These are phyloP conservation scores for Luzula sylvatica DNA, from an alignment of 176 grass and related monocot species.

Conservation along the genomic window DNA sequence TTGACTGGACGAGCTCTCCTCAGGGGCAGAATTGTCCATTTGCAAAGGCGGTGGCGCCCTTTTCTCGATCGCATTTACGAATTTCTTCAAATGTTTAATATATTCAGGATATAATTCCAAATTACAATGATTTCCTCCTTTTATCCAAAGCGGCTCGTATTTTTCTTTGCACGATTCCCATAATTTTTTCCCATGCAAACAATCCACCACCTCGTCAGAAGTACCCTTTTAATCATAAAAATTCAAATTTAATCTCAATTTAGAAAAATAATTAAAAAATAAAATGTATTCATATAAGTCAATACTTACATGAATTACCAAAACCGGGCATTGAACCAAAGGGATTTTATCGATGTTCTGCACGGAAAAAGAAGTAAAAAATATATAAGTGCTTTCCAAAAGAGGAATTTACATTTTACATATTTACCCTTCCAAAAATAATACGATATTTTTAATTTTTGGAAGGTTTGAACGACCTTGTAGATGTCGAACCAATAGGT, in stretches of 20 bases:
- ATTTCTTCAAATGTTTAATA: slow-evolving; percentile 90
- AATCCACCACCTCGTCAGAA: slow-evolving; percentile 89
- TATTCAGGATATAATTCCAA: slow-evolving; percentile 85
- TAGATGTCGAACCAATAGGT: slow-evolving; percentile 99
- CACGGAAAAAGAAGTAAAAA: slow-evolving; percentile 28
- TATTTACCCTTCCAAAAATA: too few species aligned
- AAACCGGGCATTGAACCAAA: slow-evolving; percentile 68
- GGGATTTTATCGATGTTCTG: slow-evolving; percentile 99
- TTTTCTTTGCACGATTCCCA: slow-evolving; percentile 95
- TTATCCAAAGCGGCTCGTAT: slow-evolving; percentile 93
- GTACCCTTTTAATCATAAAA: slow-evolving; percentile 46
- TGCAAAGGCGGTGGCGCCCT: slow-evolving; percentile 26
- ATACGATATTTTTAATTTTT: background rate
- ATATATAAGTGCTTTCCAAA: background rate
- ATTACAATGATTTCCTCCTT: slow-evolving; percentile 91
- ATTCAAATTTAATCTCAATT: background rate
- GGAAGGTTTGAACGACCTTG: slow-evolving; percentile 46
- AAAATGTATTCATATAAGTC: background rate
- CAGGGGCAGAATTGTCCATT: background rate
- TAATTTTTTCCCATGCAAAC: slow-evolving; percentile 72
- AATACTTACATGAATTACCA: slow-evolving; percentile 98
- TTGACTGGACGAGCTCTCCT: background rate
- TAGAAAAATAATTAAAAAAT: background rate
- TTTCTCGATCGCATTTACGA: slow-evolving; percentile 65
- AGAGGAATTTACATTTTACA: too few species aligned